phyloP scores from a whole-genome alignment of 768 basidiomycete genomes.

The Calocybe indica region DNA sequence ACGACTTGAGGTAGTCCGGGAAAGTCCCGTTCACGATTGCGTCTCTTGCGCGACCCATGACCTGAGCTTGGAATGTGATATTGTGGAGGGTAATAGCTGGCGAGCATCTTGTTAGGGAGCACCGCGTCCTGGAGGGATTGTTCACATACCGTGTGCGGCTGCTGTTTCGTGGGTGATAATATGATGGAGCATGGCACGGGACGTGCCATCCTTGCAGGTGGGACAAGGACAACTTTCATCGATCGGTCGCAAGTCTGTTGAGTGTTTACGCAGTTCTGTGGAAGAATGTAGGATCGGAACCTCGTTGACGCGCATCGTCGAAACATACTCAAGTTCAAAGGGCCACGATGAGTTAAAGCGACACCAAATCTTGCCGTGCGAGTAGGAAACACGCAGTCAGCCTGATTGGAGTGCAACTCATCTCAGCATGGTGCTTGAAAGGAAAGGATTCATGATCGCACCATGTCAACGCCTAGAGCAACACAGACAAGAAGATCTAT shows the following conservation, averaged over 20 bases:
- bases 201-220: conserved; percentile 64
- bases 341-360: conserved; percentile 76
- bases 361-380: conserved; percentile 90
- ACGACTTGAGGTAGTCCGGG: conserved; percentile 68
- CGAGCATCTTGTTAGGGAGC: conserved; percentile 7
- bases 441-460: conserved; percentile 18
- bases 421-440: neutral
- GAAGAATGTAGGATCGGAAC: neutral
- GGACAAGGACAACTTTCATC: conserved; percentile 80
- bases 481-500: conserved; percentile 85
- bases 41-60: conserved; percentile 82
- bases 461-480: conserved; percentile 92
- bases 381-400: conserved; percentile 92
- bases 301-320: neutral
- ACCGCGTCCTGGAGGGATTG: conserved; percentile 7
- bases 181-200: conserved; percentile 74
- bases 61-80: conserved; percentile 76
- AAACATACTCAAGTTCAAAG: conserved; percentile 71
- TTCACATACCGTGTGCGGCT: conserved; percentile 70
- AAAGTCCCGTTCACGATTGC: conserved; percentile 76
- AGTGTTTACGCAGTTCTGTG: conserved; percentile 63
- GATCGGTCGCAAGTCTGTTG: conserved; percentile 63
- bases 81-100: conserved; percentile 81
- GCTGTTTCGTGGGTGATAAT: conserved; percentile 75
- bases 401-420: conserved; percentile 34